A percentile compares a stretch with the other conserved stretches of the same genome.
Evolutionary conservation across 495 filamentous ascomycete genomes (phyloP).

Genomic region (Clohesyomyces aquaticus): DNA sequence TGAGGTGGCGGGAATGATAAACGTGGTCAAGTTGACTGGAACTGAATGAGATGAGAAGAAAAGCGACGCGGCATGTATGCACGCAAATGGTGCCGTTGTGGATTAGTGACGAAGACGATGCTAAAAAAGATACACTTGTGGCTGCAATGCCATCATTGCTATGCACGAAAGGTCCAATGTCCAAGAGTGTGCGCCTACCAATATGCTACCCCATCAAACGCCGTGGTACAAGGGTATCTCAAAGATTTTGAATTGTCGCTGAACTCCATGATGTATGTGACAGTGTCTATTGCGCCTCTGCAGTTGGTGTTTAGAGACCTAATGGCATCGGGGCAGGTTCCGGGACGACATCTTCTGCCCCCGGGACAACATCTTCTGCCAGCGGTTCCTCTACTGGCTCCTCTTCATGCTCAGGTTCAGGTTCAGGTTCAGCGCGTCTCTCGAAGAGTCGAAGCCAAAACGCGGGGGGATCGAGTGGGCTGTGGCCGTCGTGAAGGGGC

Average conservation of each 20-base stretch:
- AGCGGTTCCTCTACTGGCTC: conserved; percentile 14
- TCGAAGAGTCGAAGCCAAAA: conserved; percentile 93
- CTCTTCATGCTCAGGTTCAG: too few relatives aligned
- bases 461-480: conserved; percentile 84
- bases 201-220: background rate
- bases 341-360: conserved; percentile 3
- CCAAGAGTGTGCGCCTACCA: background rate
- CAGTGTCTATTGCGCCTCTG: conserved; percentile 6
- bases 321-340: too few relatives aligned
- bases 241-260: conserved; percentile 22
- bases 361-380: conserved; percentile 11
- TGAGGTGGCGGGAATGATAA: background rate
- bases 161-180: background rate
- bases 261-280: conserved; percentile 21
- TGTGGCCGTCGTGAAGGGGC: conserved; percentile 78
- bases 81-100: background rate
- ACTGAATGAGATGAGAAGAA: background rate
- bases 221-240: conserved; percentile 25
- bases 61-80: background rate
- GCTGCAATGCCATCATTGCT: background rate
- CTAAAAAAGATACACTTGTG: background rate
- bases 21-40: background rate
- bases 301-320: too few relatives aligned
- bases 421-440: conserved; percentile 39
- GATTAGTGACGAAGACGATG: background rate